Base-by-base conservation (phyloP, 2,329 filamentous ascomycete genomes). In the Aspergillus brasiliensis region DNA sequence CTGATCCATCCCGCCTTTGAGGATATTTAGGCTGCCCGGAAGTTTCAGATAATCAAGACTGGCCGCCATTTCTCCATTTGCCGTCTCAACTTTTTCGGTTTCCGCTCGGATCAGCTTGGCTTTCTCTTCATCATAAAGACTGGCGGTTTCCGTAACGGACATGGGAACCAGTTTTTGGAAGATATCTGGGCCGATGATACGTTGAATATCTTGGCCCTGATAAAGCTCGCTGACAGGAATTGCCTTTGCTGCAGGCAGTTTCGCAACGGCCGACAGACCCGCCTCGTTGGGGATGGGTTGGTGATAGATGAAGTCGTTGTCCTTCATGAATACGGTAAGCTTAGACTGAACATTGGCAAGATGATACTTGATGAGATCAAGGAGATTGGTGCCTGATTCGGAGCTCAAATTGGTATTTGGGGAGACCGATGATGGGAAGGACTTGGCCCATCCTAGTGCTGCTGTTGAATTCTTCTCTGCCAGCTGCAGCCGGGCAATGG, bases 281-380 rank as follows among this genome's bases (percentile, higher is more conserved):
- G 92, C 91, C 75, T 97, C 92, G 8, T 89, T 88, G 0, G 95
- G 94, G 1, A 99, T 89, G 1, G 87, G 88, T 68, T 98, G 92
- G 73, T 99, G 95, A 72, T 99, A 99, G 73, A 99, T 97, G 76
- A 95, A 98, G 73, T 99, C 95, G 67, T 99, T 99, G 75, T 99
- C 95, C 71, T 96, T 97, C 67, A 85, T 83, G 52, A 93, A 83
- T 62, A 91, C 88, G 17, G 82, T 81, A 21, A 97, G 80, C 73
- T 91, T 93, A 62, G 94, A 90, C 72, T 96, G 90, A 3, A 97
- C 89, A 31, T 87, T 89, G 0, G 90, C 83, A 27, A 91, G 78
- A 69, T 98, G 94, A 62, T 92, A 86, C 74, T 92, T 96, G 15
- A 91, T 88, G 65, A 96, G 85, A 34, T 96, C 92, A n/a, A 86